These are phyloP conservation scores for Xylariales sp. DNA, from an alignment of 2,329 filamentous ascomycete species.

Conservation along the genomic window DNA sequence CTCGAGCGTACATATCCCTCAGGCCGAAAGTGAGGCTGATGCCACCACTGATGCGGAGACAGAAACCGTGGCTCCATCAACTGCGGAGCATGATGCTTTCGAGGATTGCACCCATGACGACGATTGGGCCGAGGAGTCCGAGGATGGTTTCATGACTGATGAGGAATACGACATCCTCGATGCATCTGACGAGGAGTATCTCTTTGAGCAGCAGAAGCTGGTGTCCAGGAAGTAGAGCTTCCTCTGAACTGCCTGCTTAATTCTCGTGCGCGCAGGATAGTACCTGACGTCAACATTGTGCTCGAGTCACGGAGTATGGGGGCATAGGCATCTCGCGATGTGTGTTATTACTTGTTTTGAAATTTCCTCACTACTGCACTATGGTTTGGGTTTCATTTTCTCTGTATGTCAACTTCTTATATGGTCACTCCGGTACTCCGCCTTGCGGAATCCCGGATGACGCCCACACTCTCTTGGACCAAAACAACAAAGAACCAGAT, in stretches of 20 bases:
- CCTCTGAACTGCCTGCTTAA: background rate
- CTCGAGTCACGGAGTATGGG: background rate
- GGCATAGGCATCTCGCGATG: background rate
- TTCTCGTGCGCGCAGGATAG: no score
- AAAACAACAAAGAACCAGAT: conserved; percentile 5
- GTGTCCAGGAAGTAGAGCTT: conserved; percentile 18
- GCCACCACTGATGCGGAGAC: conserved; percentile 32
- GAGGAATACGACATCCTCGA: conserved; percentile 98
- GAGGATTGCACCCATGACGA: conserved; percentile 51
- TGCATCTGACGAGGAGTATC: conserved; percentile 84
- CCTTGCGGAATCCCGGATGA: background rate
- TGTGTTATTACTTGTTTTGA: background rate
- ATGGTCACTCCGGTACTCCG: background rate
- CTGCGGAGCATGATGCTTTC: conserved; percentile 37
- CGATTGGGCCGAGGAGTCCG: conserved; percentile 59
- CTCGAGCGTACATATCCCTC: conserved; percentile 70
- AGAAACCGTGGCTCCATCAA: conserved; percentile 27
- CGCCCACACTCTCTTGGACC: background rate
- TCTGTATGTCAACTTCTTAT: no score
- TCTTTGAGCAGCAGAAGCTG: conserved; percentile 48
- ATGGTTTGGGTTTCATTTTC: no score
- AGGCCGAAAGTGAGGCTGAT: conserved; percentile 47
- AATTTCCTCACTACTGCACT: no score
- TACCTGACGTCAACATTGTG: no score
- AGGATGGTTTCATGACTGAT: conserved; percentile 84